These are phyloP conservation scores for Graphilbum ipis-grandicollis DNA, from an alignment of 2,329 filamentous ascomycete species.

Conservation along the genomic window DNA sequence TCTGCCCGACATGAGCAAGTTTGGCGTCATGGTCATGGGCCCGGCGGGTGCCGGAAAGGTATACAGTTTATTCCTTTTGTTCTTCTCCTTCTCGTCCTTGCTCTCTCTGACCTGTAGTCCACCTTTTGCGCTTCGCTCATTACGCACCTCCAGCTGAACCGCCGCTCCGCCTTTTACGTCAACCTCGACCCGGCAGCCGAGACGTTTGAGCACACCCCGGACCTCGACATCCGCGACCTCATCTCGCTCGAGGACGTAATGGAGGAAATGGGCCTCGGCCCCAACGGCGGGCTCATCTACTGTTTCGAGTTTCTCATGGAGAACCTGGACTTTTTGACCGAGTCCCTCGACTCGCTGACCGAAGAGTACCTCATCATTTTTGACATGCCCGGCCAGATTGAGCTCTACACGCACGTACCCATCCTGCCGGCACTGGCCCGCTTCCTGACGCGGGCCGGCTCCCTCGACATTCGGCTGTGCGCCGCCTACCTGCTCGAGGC, in stretches of 20 bases:
- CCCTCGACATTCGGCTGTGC: slow-evolving; percentile 78
- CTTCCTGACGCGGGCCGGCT: slow-evolving; percentile 61
- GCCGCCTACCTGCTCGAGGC: slow-evolving; percentile 90
- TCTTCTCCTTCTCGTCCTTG: neutral
- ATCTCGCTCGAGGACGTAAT: slow-evolving; percentile 91
- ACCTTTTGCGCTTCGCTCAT: slow-evolving; percentile 93
- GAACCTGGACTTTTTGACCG: slow-evolving; percentile 81
- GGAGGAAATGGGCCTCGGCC: slow-evolving; percentile 81
- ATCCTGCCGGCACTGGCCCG: slow-evolving; percentile 73
- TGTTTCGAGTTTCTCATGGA: slow-evolving; percentile 94
- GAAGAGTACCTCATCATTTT: slow-evolving; percentile 97
- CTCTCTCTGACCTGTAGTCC: slow-evolving; percentile 31
- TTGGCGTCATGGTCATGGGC: slow-evolving; percentile 88
- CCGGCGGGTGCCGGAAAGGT: slow-evolving; percentile 90
- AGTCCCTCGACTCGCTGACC: slow-evolving; percentile 66
- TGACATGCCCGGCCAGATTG: slow-evolving; percentile 98
- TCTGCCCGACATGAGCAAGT: slow-evolving; percentile 69
- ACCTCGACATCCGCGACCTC: slow-evolving; percentile 88
- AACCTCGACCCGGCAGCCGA: slow-evolving; percentile 97
- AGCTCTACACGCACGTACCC: slow-evolving; percentile 93
- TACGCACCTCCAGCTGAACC: slow-evolving; percentile 76
- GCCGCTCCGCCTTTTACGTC: slow-evolving; percentile 91
- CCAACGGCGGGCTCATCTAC: slow-evolving; percentile 86
- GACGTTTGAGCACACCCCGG: slow-evolving; percentile 76
- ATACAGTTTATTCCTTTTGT: slow-evolving; percentile 5